A percentile compares a stretch with the other conserved stretches of the same genome.
Conservation (phyloP, 2,329 filamentous ascomycete species). For the Didymella exigua region DNA sequence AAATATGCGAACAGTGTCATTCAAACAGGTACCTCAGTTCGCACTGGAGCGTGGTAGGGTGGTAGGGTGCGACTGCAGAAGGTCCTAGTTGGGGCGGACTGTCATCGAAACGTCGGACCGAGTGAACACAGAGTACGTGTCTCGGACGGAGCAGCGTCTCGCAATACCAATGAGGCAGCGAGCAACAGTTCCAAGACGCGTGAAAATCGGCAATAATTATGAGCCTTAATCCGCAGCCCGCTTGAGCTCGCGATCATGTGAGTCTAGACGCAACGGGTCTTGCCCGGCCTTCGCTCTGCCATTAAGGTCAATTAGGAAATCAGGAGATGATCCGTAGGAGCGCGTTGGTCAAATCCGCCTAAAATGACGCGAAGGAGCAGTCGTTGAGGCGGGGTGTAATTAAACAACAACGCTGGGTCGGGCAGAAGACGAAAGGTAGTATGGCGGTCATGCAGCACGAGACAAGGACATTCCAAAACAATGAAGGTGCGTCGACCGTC, state of each 20-base stretch:
- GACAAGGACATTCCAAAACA: neutral
- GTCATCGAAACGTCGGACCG: neutral
- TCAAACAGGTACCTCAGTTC: neutral
- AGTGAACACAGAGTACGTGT: neutral
- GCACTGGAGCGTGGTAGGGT: neutral
- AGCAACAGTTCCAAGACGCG: neutral
- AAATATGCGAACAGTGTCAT: neutral
- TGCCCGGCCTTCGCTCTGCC: neutral
- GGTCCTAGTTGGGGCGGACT: neutral
- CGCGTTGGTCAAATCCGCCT: constrained; percentile 2
- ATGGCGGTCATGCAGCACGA: constrained; percentile 3
- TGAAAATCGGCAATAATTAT: neutral
- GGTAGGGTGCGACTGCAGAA: neutral
- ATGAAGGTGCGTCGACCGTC: neutral
- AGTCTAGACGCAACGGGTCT: neutral
- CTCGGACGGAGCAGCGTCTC: neutral
- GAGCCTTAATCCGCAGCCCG: constrained; percentile 1
- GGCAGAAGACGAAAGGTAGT: constrained; percentile 4
- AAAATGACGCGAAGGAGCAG: constrained; percentile 4
- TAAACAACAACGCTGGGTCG: constrained; percentile 10
- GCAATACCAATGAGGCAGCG: neutral
- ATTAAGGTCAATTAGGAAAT: neutral
- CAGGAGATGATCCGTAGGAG: constrained; percentile 9
- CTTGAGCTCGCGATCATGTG: constrained; percentile 14
- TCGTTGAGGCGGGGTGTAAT: constrained; percentile 7